phyloP scores from a whole-genome alignment of 129 eudicot genomes.

The Gnaphalium uliginosum region DNA sequence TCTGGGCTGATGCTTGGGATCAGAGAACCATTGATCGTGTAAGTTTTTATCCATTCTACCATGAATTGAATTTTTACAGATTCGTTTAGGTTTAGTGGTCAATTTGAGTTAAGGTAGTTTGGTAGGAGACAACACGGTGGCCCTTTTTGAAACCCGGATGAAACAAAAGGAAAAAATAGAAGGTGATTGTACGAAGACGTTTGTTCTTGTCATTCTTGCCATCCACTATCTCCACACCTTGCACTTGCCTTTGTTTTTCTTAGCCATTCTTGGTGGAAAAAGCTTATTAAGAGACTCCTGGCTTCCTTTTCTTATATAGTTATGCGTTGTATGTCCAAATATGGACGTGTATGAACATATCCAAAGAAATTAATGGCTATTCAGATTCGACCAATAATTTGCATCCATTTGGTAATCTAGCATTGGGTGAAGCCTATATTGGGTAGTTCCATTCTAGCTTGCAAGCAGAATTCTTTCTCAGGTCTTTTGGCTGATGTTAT shows the following conservation, averaged over 20 bases:
- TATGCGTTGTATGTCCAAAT: background rate
- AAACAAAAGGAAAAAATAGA: background rate
- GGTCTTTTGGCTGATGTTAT: constrained; percentile 27
- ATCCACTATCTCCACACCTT: background rate
- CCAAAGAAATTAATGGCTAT: background rate
- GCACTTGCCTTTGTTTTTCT: background rate
- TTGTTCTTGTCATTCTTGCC: background rate
- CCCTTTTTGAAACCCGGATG: background rate
- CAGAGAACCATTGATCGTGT: constrained; percentile 83
- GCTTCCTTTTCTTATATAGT: background rate
- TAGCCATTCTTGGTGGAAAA: background rate
- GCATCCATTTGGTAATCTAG: constrained; percentile 13
- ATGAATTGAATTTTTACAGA: constrained; percentile 10
- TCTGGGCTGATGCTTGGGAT: constrained; percentile 96
- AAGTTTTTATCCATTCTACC: constrained; percentile 39
- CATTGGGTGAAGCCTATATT: constrained; percentile 19
- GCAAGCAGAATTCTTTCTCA: constrained; percentile 7
- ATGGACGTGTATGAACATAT: background rate
- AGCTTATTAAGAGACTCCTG: background rate
- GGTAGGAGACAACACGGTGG: constrained; percentile 24
- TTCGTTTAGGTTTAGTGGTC: constrained; percentile 11
- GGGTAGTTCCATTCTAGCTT: constrained; percentile 21
- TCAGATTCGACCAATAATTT: background rate
- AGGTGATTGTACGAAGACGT: background rate
- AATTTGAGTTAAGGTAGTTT: constrained; percentile 11